Evolutionary conservation across 2,329 filamentous ascomycete species (phyloP).

Genomic region (Aureobasidium melanogenum): DNA sequence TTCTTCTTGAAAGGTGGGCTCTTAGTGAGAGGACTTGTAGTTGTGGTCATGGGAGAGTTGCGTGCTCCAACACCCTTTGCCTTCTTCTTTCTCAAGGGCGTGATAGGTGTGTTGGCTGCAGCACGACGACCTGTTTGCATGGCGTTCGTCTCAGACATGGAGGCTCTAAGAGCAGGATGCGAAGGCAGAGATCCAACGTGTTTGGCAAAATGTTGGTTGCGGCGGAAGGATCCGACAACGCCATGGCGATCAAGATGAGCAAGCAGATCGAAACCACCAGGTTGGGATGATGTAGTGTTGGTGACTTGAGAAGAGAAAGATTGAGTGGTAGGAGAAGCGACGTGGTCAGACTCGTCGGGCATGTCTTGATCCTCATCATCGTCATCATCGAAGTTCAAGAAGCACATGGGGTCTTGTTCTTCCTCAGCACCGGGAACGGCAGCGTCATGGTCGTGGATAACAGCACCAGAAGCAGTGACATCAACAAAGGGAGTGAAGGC

Average conservation of each 20-base stretch:
- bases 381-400: conserved; percentile 61
- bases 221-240: conserved; percentile 70
- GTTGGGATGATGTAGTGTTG: conserved; percentile 14
- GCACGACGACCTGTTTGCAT: conserved; percentile 57
- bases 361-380: conserved; percentile 50
- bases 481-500: conserved; percentile 15
- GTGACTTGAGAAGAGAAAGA: conserved; percentile 46
- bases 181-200: conserved; percentile 47
- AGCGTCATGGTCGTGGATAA: conserved; percentile 10
- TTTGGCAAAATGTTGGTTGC: conserved; percentile 43
- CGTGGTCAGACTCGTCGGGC: conserved; percentile 25
- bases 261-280: conserved; percentile 36
- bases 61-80: conserved; percentile 13
- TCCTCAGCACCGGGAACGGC: conserved; percentile 30
- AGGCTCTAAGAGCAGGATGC: conserved; percentile 54
- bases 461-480: conserved; percentile 12
- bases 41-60: conserved; percentile 10
- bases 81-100: conserved; percentile 49
- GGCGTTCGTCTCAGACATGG: conserved; percentile 51
- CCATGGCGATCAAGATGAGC: conserved; percentile 53
- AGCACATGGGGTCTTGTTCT: conserved; percentile 54
- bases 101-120: conserved; percentile 59
- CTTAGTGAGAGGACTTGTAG: conserved; percentile 9
- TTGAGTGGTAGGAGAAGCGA: conserved; percentile 34
- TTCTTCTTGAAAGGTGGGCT: conserved; percentile 9